Evolutionary conservation across 495 filamentous ascomycete species (phyloP), one percentile per base, ranked within the genome.

Genomic region (Podospora australis): DNA sequence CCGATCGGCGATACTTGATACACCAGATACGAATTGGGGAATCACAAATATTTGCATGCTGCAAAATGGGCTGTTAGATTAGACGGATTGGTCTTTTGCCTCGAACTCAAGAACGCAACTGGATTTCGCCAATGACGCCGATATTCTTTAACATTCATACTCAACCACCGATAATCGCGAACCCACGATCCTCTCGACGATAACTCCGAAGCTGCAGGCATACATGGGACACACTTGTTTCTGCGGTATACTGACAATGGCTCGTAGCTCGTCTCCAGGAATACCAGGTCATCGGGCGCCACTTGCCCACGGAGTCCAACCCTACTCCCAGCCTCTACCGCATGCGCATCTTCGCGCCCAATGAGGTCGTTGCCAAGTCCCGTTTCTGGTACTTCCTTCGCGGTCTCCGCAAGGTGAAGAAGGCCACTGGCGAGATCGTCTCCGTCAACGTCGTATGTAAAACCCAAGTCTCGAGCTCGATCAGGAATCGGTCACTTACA

Each of bases 371-470:
- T 59, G 92, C 92, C 62, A 98, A 97, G 83, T 95, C 89, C 62
- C 86, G 92, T 53, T 98, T 96, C 84, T 98, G 94, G 94, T 98
- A 98, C 82, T 98, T 98, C 84, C 74, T 98, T 67, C 87, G 85
- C 75, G 94, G 95, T 81, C 81, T 98, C 56, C 81, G 88, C 68
- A 98, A 97, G 83, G 88, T 98, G 77, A 98, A 98, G 89, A 97
- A 96, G 86, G 82, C 90, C 66, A 96, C 95, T 70, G 92, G 92
- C 68, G 92, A 98, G 86, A 95, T 98, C 68, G 88, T 97, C 66
- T 86, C 77, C 75, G 71, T 96, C 78, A 97, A 96, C 73, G 80
- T 85, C 79, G 92, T 97, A 85, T 67, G 88, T 68, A 46, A 49
- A 43, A 16, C 48, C 11, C 21, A 19, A 20, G 3, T 21, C 50